Evolutionary conservation across 2,329 filamentous ascomycete species (phyloP).

Genomic region (Venturia pyrina): DNA sequence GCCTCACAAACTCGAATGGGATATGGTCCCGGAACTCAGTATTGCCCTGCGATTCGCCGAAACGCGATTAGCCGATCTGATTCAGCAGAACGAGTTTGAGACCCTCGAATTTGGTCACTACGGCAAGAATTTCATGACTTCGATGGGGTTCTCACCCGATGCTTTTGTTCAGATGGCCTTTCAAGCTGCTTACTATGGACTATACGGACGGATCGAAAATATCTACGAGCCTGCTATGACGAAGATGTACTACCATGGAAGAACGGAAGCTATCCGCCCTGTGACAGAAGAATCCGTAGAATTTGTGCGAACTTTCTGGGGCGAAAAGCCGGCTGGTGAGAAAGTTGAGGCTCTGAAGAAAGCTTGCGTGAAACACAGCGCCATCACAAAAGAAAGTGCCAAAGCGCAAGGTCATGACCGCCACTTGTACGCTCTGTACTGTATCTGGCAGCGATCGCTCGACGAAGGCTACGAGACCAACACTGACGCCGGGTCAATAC

Average conservation of each 20-base stretch:
- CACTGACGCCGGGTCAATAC: conserved; percentile 16
- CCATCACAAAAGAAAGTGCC: conserved; percentile 71
- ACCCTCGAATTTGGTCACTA: conserved; percentile 83
- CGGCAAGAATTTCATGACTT: conserved; percentile 96
- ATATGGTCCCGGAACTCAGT: conserved; percentile 84
- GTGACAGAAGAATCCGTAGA: conserved; percentile 76
- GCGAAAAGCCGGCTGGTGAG: conserved; percentile 67
- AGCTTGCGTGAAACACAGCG: conserved; percentile 74
- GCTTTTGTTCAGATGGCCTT: conserved; percentile 99
- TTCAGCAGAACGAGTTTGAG: conserved; percentile 92
- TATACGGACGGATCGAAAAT: conserved; percentile 88
- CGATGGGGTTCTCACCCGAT: conserved; percentile 92
- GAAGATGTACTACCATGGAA: conserved; percentile 83
- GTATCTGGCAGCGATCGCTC: conserved; percentile 82
- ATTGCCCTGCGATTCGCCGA: conserved; percentile 93
- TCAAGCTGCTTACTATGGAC: conserved; percentile 92
- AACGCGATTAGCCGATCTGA: conserved; percentile 83
- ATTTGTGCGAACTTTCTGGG: conserved; percentile 93
- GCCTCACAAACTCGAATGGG: conserved; percentile 94
- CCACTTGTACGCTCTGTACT: conserved; percentile 88
- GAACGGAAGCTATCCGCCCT: conserved; percentile 84
- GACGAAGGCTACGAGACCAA: conserved; percentile 52
- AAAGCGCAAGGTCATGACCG: conserved; percentile 87
- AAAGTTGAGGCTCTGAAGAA: conserved; percentile 80
- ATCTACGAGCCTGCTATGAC: conserved; percentile 99